Evolutionary conservation across 345 rosid genomes (phyloP), one percentile per base, ranked within the genome.

Genomic region (Eucalyptus pumila): DNA sequence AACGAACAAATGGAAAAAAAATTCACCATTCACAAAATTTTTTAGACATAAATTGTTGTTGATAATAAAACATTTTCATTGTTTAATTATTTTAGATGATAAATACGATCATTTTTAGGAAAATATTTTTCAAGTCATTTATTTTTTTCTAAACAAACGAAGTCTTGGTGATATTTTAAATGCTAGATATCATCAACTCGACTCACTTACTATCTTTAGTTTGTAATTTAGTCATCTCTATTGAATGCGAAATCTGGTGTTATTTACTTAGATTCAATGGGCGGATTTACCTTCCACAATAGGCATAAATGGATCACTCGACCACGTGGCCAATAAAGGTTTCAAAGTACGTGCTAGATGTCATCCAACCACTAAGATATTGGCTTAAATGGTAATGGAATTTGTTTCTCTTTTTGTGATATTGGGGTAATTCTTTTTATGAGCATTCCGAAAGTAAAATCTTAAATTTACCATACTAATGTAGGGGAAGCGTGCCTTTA

Each of bases 41-140:
- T 65, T 15, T n/a, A 67, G 21, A 69, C 11, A 16, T 69, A 69
- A 69, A 69, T 69, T 5, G 0, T 69, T 8, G 12, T 32, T 3
- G 1, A 69, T 0, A 8, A 67, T 67, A 69, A 34, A 32, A 32
- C 0, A 32, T 9, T 69, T 32, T 32, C 19, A 4, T 0, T 67
- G 3, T 15, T 5, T 16, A 32, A 69, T 69, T 69, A 69, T 69
- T 16, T 34, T 6, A 32, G 19, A 34, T 2, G 5, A 69, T 69
- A 34, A 6, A 69, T 16, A 9, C 2, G 4, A 69, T 16, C 11
- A 8, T 32, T 69, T 67, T 32, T 32, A 16, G 7, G 6, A 65
- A 30, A 15, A 32, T 15, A 15, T 32, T 32, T 60, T 62, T 27
- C 16, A 30, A 27, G n/a, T 30, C 6, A 58, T 58, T 58, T 5